Evolutionary conservation across 2,329 filamentous ascomycete genomes (phyloP).

Genomic region (Alternaria panax): DNA sequence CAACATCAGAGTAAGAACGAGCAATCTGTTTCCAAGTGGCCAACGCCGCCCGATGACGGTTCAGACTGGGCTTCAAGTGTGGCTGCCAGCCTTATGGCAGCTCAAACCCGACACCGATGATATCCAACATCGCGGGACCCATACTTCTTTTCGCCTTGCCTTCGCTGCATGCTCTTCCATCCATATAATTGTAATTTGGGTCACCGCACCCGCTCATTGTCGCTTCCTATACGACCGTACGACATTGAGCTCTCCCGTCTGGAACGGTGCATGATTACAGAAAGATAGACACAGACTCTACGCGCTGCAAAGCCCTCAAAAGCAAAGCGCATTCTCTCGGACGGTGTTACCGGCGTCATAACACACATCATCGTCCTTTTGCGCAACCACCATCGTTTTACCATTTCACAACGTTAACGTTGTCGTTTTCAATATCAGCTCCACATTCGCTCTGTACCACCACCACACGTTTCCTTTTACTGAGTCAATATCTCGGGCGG

Average conservation of each 20-base stretch:
- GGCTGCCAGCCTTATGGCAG: slow-evolving; percentile 69
- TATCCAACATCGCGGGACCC: slow-evolving; percentile 18
- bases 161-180: slow-evolving; percentile 38
- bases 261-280: slow-evolving; percentile 47
- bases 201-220: slow-evolving; percentile 38
- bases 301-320: slow-evolving; percentile 29
- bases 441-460: slow-evolving; percentile 33
- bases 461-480: slow-evolving; percentile 30
- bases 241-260: slow-evolving; percentile 47
- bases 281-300: slow-evolving; percentile 31
- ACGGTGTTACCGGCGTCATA: slow-evolving; percentile 43
- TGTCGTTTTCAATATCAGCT: slow-evolving; percentile 28
- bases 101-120: slow-evolving; percentile 49
- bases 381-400: slow-evolving; percentile 33
- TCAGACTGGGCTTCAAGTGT: slow-evolving; percentile 84
- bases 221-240: slow-evolving; percentile 45
- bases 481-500: slow-evolving; percentile 33
- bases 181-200: slow-evolving; percentile 44
- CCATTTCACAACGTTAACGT: slow-evolving; percentile 27
- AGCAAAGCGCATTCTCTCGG: slow-evolving; percentile 34
- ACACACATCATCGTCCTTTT: slow-evolving; percentile 24
- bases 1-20: slow-evolving; percentile 51
- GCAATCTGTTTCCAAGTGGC: slow-evolving; percentile 75
- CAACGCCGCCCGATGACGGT: slow-evolving; percentile 90
- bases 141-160: slow-evolving; percentile 27